Percentiles rank a stretch among this genome's conserved stretches.
Conservation (phyloP, 2,329 filamentous ascomycete species). For the Sordariomycetes sp. region DNA sequence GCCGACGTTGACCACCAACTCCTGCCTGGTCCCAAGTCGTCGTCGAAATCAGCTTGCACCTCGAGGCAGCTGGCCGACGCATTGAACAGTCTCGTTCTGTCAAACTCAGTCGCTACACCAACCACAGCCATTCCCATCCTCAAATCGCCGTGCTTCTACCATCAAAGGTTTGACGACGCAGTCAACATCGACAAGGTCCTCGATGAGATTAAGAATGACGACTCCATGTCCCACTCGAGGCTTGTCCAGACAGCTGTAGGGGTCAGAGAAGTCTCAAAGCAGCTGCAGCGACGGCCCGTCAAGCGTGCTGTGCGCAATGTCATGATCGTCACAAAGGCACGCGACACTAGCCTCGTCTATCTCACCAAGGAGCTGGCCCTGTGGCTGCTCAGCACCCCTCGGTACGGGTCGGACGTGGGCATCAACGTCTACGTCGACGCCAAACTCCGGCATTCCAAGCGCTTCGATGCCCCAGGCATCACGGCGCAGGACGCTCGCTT, state of each 20-base stretch:
- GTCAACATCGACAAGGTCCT: slow-evolving; percentile 92
- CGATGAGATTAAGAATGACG: slow-evolving; percentile 84
- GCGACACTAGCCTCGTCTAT: slow-evolving; percentile 86
- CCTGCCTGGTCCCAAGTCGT: not conserved
- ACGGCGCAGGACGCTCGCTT: slow-evolving; percentile 67
- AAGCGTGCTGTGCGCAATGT: slow-evolving; percentile 86
- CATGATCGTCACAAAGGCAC: slow-evolving; percentile 98
- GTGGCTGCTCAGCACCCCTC: slow-evolving; percentile 82
- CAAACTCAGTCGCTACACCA: slow-evolving; percentile 15
- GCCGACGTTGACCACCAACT: not conserved
- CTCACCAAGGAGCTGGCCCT: slow-evolving; percentile 79
- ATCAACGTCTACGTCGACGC: slow-evolving; percentile 98
- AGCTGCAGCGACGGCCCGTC: slow-evolving; percentile 85
- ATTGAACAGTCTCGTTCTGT: slow-evolving; percentile 39
- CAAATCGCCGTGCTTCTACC: slow-evolving; percentile 94
- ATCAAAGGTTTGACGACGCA: slow-evolving; percentile 91
- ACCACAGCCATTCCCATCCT: slow-evolving; percentile 48
- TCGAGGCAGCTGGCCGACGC: slow-evolving; percentile 57
- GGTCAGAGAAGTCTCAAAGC: slow-evolving; percentile 91
- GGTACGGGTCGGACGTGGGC: slow-evolving; percentile 82
- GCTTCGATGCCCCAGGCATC: slow-evolving; percentile 71
- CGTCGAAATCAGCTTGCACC: slow-evolving; percentile 29
- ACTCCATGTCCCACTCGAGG: slow-evolving; percentile 86
- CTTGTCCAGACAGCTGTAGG: slow-evolving; percentile 92
- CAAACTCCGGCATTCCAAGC: slow-evolving; percentile 79